A percentile compares a stretch with the other conserved stretches of the same genome.
These are phyloP conservation scores for Phaeotremella skinneri DNA, from an alignment of 768 basidiomycete species.

Conservation along the genomic window DNA sequence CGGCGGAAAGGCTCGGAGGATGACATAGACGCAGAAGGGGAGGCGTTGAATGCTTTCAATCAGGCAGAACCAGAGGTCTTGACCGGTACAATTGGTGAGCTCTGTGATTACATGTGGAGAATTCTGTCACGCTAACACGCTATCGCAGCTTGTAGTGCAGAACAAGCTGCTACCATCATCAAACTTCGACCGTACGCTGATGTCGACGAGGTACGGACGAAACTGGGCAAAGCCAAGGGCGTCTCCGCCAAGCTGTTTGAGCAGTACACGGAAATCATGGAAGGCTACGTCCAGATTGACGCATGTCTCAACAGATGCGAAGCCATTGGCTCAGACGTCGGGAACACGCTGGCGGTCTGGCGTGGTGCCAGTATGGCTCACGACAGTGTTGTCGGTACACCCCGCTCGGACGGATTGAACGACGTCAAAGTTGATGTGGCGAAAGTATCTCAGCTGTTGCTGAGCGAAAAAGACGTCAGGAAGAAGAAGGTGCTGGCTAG, in stretches of 20 bases:
- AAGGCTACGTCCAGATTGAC: slow-evolving; percentile 77
- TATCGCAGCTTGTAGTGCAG: slow-evolving; percentile 61
- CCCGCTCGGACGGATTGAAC: slow-evolving; percentile 43
- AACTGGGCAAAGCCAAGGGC: slow-evolving; percentile 88
- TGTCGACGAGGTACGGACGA: slow-evolving; percentile 69
- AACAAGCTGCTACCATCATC: slow-evolving; percentile 77
- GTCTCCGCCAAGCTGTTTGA: slow-evolving; percentile 88
- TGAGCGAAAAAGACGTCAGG: slow-evolving; percentile 42
- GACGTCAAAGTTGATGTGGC: slow-evolving; percentile 48
- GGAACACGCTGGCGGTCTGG: slow-evolving; percentile 77
- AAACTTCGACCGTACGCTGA: slow-evolving; percentile 75
- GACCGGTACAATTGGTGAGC: slow-evolving; percentile 55
- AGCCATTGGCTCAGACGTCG: slow-evolving; percentile 71
- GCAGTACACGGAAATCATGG: slow-evolving; percentile 78
- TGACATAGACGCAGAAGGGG: slow-evolving; percentile 45
- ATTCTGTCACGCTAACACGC: background rate
- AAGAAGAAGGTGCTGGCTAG: slow-evolving; percentile 53
- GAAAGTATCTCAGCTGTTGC: slow-evolving; percentile 48
- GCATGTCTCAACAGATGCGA: slow-evolving; percentile 84
- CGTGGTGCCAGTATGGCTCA: slow-evolving; percentile 47
- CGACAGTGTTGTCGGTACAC: slow-evolving; percentile 37
- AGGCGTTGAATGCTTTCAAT: slow-evolving; percentile 55
- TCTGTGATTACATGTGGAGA: no score
- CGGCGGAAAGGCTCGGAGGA: slow-evolving; percentile 23
- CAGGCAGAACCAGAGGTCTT: slow-evolving; percentile 52